Evolutionary conservation across 305 asterid species (phyloP).

Genomic region (Solanum hybrid): DNA sequence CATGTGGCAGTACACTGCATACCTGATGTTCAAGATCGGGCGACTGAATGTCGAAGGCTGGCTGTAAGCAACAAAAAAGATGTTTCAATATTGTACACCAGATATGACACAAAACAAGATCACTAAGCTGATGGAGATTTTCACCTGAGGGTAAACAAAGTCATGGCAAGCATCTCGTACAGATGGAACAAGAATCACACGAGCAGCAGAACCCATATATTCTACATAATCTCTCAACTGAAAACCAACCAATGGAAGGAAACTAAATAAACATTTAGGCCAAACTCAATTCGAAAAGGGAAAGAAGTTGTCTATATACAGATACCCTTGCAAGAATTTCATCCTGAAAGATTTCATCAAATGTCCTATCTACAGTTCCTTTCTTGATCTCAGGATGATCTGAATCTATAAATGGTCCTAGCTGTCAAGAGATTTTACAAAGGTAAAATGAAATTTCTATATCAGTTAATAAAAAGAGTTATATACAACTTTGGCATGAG

Average conservation of each 20-base stretch:
- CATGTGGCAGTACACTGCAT: slow-evolving; percentile 9
- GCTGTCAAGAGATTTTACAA: slow-evolving; percentile 42
- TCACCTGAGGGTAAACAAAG: slow-evolving; percentile 83
- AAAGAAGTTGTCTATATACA: slow-evolving; percentile 7
- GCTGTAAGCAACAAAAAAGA: slow-evolving; percentile 33
- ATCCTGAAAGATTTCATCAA: slow-evolving; percentile 58
- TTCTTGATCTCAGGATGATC: slow-evolving; percentile 79
- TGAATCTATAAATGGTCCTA: slow-evolving; percentile 89
- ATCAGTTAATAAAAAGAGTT: slow-evolving; percentile 4
- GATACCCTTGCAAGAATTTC: slow-evolving; percentile 82
- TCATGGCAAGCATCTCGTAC: slow-evolving; percentile 91
- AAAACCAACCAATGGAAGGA: slow-evolving; percentile 6
- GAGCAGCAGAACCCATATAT: slow-evolving; percentile 74
- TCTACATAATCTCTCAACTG: slow-evolving; percentile 94
- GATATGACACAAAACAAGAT: not conserved
- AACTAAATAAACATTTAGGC: slow-evolving; percentile 13
- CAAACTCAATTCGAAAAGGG: not conserved
- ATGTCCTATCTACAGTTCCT: slow-evolving; percentile 54
- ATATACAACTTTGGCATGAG: not conserved
- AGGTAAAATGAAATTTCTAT: slow-evolving; percentile 2
- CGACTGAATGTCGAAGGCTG: slow-evolving; percentile 58
- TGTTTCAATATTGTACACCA: not conserved
- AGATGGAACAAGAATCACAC: slow-evolving; percentile 80
- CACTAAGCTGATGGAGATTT: not conserved
- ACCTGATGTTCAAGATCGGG: slow-evolving; percentile 65